Evolutionary conservation across 2,329 filamentous ascomycete species (phyloP).

Genomic region (Penicillium sclerotiorum): DNA sequence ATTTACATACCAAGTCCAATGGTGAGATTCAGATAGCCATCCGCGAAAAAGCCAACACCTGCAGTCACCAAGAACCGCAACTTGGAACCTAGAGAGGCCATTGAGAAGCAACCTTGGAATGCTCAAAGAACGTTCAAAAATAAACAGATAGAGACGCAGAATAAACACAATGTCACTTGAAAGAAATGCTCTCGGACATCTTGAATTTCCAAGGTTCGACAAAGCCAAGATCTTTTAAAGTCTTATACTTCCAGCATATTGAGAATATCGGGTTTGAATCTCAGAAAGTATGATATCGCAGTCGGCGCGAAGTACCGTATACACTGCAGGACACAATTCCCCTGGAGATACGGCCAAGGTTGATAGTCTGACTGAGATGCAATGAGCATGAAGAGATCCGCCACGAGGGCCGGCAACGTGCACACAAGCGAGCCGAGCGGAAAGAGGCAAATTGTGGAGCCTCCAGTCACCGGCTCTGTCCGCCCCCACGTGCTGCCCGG

Average conservation of each 20-base stretch:
- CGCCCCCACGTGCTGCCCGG: conserved; percentile 15
- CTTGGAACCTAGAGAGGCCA: conserved; percentile 17
- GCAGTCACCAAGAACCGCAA: conserved; percentile 27
- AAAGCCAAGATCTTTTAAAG: no score
- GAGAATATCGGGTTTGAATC: no score
- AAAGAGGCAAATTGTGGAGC: not conserved
- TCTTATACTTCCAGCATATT: not conserved
- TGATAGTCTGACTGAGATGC: not conserved
- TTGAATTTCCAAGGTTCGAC: no score
- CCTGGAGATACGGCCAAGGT: not conserved
- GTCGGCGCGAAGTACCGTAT: conserved; percentile 1
- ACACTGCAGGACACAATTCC: no score
- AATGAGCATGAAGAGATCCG: conserved; percentile 1
- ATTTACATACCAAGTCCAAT: conserved; percentile 28
- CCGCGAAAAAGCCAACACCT: conserved; percentile 30
- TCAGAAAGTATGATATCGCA: no score
- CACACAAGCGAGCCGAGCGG: not conserved
- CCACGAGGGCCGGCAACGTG: not conserved
- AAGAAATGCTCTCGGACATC: no score
- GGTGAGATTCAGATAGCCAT: conserved; percentile 31
- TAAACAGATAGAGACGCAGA: no score
- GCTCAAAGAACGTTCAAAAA: no score
- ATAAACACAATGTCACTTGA: no score
- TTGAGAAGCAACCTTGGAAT: no score
- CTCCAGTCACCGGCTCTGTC: conserved; percentile 3